A percentile compares a stretch with the other conserved stretches of the same genome.
Evolutionary conservation across 2,329 filamentous ascomycete species (phyloP).

Genomic region (Magnaporthiopsis incrustans): DNA sequence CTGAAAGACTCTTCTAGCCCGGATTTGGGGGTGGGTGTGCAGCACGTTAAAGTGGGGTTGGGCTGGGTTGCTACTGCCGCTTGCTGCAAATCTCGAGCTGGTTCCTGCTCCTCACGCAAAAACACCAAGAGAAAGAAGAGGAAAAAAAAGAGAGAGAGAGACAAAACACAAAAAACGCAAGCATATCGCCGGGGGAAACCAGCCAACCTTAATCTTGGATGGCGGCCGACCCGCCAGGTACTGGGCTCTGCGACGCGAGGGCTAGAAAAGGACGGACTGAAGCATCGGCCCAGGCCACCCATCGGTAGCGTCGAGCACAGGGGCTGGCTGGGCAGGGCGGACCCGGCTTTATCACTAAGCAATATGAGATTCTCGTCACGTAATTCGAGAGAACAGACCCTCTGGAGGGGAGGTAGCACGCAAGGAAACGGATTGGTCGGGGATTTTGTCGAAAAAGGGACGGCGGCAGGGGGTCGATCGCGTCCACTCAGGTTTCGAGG

Average conservation of each 20-base stretch:
- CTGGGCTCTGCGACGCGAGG: too few relatives aligned
- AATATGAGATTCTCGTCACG: neutral
- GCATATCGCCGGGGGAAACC: neutral
- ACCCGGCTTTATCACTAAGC: neutral
- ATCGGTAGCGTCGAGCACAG: neutral
- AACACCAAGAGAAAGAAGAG: neutral
- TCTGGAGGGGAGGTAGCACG: neutral
- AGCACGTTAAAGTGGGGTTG: neutral
- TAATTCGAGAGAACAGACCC: neutral
- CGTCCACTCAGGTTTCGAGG: neutral
- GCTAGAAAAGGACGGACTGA: neutral
- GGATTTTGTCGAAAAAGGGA: neutral
- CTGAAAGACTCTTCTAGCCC: neutral
- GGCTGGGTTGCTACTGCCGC: neutral
- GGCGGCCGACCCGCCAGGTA: too few relatives aligned
- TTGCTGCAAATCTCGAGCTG: neutral
- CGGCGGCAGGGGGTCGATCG: too few relatives aligned
- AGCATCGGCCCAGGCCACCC: neutral
- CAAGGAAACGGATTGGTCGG: neutral
- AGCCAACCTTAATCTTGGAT: neutral
- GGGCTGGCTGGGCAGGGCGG: neutral
- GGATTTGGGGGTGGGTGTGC: neutral
- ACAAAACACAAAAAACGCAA: neutral
- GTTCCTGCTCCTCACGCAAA: neutral
- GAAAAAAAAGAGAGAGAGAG: neutral